phyloP scores from a whole-genome alignment of 2,329 filamentous ascomycete species.

The Exophiala viscosa region DNA sequence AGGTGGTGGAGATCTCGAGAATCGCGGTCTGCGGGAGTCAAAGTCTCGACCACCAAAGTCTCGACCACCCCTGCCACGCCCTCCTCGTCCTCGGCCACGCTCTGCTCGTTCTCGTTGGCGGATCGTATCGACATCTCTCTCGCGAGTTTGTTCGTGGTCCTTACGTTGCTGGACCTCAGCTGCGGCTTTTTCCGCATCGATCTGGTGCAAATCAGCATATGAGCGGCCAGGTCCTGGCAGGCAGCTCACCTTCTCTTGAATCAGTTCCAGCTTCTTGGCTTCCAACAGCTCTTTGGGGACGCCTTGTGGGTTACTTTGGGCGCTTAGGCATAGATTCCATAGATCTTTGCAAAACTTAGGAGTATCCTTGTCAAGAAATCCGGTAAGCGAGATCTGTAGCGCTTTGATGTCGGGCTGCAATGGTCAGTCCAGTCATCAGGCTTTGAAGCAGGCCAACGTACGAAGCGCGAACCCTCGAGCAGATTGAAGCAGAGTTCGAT shows the following conservation, averaged over 20 bases:
- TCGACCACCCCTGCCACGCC: conserved; percentile 36
- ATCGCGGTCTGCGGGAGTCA: conserved; percentile 47
- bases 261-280: conserved; percentile 91
- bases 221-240: neutral
- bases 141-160: conserved; percentile 49
- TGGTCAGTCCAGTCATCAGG: conserved; percentile 3
- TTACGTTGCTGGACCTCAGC: conserved; percentile 47
- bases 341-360: conserved; percentile 86
- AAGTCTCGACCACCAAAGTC: conserved; percentile 45
- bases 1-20: conserved; percentile 52
- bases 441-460: conserved; percentile 47
- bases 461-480: conserved; percentile 70
- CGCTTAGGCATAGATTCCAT: conserved; percentile 87
- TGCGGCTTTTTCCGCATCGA: conserved; percentile 51
- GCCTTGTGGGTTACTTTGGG: conserved; percentile 80
- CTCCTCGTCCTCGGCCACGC: conserved; percentile 35
- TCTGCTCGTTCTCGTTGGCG: conserved; percentile 51
- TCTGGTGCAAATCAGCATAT: conserved; percentile 9
- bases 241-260: conserved; percentile 79
- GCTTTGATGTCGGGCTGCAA: conserved; percentile 88
- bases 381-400: conserved; percentile 88
- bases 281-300: conserved; percentile 93
- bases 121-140: conserved; percentile 65
- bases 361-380: conserved; percentile 91
- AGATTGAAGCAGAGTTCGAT: conserved; percentile 75